Evolutionary conservation across 2,329 filamentous ascomycete genomes (phyloP), one percentile per base, ranked within the genome.

Genomic region (Alternaria ethzedia): DNA sequence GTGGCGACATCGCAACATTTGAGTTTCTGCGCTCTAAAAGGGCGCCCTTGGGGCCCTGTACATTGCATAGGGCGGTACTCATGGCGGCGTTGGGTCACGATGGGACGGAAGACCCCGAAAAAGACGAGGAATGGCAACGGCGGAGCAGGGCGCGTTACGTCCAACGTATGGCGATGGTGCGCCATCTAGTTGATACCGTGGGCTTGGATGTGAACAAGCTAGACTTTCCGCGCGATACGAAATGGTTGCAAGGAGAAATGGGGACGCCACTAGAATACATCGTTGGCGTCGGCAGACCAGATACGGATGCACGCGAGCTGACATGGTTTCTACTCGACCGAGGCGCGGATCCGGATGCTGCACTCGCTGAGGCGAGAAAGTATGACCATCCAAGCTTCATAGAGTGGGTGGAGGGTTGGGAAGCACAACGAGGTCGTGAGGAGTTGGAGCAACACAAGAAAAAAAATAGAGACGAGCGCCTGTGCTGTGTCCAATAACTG

Each of bases 281-380:
- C n/a, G 23, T 20, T 20, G 9, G 26, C 44, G 6, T 26, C 6
- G 25, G 30, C 13, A 23, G 11, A 15, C 15, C 20, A 20, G 11
- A 49, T 1, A 25, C 12, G 21, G 28, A 57, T 50, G n/a, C 28
- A 6, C 28, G 55, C 21, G 55, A 57, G 1, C 23, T 57, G 45
- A 57, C 55, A 15, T 57, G 45, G 55, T 26, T 57, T 13, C 20
- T 57, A 20, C 44, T 57, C n/a, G 55, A 57, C 12, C 45, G 28
- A 15, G 45, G 55, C 32, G 55, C 55, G 20, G 55, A 57, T 43
- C 50, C 50, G 26, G 30, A 11, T 17, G 17, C 20, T 36, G 50
- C 50, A 30, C 25, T 52, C 50, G 20, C 25, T 6, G 50, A 32
- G 11, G 50, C 50, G n/a, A 52, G 28, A 52, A 26, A 20, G 11